These are phyloP conservation scores for Strombidium stylifer DNA, from an alignment of 73 alveolate genomes.

Conservation along the genomic window DNA sequence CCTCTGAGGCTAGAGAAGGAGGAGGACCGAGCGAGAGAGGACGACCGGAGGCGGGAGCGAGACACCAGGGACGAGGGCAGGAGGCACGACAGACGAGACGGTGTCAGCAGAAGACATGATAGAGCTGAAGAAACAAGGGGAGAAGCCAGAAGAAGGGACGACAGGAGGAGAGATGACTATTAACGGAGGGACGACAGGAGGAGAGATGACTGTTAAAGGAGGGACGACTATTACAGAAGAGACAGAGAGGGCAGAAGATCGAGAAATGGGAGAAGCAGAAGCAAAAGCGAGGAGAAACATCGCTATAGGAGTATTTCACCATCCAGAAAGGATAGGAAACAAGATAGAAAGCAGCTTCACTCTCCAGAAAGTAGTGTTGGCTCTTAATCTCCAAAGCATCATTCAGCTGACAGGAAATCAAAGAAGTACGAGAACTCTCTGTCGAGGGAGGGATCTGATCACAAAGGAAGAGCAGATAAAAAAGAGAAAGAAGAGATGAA, in stretches of 20 bases:
- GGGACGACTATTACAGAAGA: neutral
- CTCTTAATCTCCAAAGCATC: neutral
- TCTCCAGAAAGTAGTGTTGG: neutral
- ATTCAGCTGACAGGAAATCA: too few species aligned
- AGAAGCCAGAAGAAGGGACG: constrained; percentile 29
- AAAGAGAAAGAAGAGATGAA: neutral
- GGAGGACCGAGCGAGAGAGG: too few species aligned
- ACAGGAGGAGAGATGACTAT: neutral
- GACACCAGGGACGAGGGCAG: too few species aligned
- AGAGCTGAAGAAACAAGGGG: constrained; percentile 24
- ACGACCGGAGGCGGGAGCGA: too few species aligned
- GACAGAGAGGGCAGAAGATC: neutral
- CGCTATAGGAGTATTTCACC: neutral
- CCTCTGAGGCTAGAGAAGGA: too few species aligned
- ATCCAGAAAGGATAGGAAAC: neutral
- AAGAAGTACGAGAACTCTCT: too few species aligned
- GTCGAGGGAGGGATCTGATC: neutral
- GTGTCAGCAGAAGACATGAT: too few species aligned
- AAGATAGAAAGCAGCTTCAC: neutral
- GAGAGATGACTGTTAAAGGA: constrained; percentile 10
- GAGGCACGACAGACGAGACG: too few species aligned
- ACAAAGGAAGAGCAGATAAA: neutral
- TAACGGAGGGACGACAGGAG: neutral
- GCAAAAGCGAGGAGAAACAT: neutral
- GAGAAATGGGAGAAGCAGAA: neutral